Evolutionary conservation across 805 yeast species (phyloP).

Genomic region (Komagataella kurtzmanii): DNA sequence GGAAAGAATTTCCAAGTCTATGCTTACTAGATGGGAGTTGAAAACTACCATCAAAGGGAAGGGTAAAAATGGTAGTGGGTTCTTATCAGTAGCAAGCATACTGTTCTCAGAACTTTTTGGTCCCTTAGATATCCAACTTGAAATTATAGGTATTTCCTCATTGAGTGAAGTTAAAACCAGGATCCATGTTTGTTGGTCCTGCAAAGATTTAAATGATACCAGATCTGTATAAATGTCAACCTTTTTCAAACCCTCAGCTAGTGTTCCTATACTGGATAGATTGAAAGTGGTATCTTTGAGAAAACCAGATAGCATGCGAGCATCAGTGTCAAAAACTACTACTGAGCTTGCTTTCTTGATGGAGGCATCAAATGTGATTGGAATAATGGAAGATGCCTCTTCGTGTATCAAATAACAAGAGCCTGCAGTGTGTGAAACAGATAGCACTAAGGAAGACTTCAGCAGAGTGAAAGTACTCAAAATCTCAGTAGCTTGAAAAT

Average conservation of each 20-base stretch:
- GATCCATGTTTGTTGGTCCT: background rate
- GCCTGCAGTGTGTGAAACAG: background rate
- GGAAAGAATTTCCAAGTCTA: constrained; percentile 5
- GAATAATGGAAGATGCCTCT: background rate
- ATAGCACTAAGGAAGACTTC: background rate
- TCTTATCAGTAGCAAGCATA: background rate
- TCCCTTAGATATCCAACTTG: background rate
- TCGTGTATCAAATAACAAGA: background rate
- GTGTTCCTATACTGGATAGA: background rate
- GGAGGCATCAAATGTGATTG: background rate
- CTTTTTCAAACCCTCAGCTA: background rate
- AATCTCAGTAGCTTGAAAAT: background rate
- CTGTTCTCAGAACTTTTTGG: background rate
- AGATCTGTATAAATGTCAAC: background rate
- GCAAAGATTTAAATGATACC: background rate
- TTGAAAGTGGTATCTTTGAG: background rate
- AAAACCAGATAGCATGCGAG: background rate
- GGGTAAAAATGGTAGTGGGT: background rate
- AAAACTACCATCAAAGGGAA: background rate
- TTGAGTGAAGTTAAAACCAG: background rate
- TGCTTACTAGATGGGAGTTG: constrained; percentile 15
- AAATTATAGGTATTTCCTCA: background rate
- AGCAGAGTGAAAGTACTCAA: background rate
- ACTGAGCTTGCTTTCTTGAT: background rate
- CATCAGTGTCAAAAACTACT: background rate